Conservation (phyloP, 257 asterid genomes). For the Solanum corneliomulleri region DNA sequence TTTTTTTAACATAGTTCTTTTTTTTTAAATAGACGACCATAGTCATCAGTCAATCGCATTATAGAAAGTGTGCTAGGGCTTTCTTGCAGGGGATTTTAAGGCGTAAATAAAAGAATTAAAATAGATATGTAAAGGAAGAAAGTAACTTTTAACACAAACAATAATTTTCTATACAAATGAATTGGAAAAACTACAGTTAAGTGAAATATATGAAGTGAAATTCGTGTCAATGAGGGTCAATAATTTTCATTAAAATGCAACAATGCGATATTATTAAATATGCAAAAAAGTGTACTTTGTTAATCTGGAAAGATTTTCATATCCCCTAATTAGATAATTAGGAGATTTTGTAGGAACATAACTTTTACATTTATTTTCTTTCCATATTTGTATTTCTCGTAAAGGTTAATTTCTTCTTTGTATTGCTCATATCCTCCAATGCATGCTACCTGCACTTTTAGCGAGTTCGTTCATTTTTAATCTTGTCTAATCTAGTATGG, state of each 20-base stretch:
- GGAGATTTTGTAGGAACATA: background rate
- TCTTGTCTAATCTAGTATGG: background rate
- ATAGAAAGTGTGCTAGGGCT: background rate
- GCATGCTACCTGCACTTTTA: background rate
- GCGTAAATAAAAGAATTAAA: background rate
- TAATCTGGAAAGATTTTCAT: background rate
- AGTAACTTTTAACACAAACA: background rate
- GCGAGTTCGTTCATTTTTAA: background rate
- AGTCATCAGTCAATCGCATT: background rate
- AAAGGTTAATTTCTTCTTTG: background rate
- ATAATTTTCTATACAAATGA: background rate
- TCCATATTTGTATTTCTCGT: background rate
- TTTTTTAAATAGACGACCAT: background rate
- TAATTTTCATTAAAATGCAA: background rate
- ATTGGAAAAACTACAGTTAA: background rate
- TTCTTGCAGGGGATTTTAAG: background rate
- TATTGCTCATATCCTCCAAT: background rate
- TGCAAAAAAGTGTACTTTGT: background rate
- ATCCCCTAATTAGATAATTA: background rate
- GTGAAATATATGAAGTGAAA: background rate
- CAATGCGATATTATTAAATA: background rate
- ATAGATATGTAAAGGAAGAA: background rate
- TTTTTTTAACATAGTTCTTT: background rate
- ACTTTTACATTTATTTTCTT: background rate
- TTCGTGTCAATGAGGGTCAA: background rate